Percentiles rank a stretch among this genome's conserved stretches.
Evolutionary conservation across 2,329 filamentous ascomycete species (phyloP).

Genomic region (Xylariaceae sp.): DNA sequence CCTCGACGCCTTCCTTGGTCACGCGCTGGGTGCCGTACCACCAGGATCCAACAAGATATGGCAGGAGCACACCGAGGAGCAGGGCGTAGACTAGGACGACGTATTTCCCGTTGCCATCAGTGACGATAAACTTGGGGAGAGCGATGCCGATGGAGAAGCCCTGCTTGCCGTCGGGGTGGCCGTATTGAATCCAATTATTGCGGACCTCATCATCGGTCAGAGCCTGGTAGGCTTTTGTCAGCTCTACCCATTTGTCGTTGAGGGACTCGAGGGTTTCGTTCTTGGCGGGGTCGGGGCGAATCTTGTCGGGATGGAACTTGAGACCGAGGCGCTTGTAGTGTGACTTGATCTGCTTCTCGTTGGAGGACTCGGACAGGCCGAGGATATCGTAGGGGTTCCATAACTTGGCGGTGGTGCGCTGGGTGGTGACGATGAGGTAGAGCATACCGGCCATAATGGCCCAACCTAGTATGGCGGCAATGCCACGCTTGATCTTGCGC

Average conservation of each 20-base stretch:
- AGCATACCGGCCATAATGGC: conserved; percentile 82
- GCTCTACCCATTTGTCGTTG: conserved; percentile 86
- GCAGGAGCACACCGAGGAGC: conserved; percentile 83
- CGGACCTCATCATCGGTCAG: conserved; percentile 95
- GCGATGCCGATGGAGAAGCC: conserved; percentile 97
- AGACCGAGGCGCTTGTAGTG: conserved; percentile 85
- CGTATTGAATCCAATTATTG: conserved; percentile 94
- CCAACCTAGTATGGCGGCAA: conserved; percentile 76
- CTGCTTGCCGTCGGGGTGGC: conserved; percentile 96
- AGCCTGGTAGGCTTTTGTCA: conserved; percentile 97
- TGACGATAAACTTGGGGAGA: conserved; percentile 85
- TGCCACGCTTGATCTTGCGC: conserved; percentile 77
- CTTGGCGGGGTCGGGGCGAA: conserved; percentile 73
- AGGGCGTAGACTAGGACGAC: conserved; percentile 85
- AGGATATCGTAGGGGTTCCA: conserved; percentile 98
- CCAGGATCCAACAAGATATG: conserved; percentile 93
- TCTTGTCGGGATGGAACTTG: conserved; percentile 90
- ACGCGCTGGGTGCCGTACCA: conserved; percentile 95
- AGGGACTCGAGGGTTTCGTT: conserved; percentile 84
- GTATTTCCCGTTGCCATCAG: conserved; percentile 93
- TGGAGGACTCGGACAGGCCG: conserved; percentile 77
- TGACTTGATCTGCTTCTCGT: conserved; percentile 87
- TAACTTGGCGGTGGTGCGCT: conserved; percentile 67
- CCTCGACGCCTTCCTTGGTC: conserved; percentile 89
- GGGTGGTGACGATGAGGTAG: conserved; percentile 81